These are phyloP conservation scores for Pichia rugopelliculosa DNA, from an alignment of 805 yeast species.

Conservation along the genomic window DNA sequence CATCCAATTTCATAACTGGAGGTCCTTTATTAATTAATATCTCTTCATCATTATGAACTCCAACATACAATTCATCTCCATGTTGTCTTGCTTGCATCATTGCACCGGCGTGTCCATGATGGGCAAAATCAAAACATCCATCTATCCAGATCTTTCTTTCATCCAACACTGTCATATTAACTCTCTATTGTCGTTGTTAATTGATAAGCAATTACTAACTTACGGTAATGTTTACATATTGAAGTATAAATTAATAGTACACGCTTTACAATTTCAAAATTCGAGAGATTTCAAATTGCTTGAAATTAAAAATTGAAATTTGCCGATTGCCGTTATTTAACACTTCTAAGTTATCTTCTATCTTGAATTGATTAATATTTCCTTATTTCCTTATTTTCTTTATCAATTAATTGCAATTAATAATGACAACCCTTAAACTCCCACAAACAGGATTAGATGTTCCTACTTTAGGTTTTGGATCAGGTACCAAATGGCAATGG, in stretches of 20 bases:
- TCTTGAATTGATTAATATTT: too few species aligned
- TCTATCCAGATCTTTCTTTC: constrained; percentile 79
- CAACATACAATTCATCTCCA: constrained; percentile 71
- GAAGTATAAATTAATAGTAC: too few species aligned
- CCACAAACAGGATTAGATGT: constrained; percentile 14
- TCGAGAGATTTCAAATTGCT: too few species aligned
- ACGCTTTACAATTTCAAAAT: too few species aligned
- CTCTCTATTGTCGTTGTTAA: too few species aligned
- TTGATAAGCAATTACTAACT: too few species aligned
- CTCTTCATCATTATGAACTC: constrained; percentile 89
- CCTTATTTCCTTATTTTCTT: constrained; percentile 20
- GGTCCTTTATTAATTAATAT: constrained; percentile 83
- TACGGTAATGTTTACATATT: too few species aligned
- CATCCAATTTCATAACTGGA: constrained; percentile 80
- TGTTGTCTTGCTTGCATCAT: constrained; percentile 85
- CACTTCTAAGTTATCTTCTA: too few species aligned
- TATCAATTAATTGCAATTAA: not conserved
- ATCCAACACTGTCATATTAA: not conserved
- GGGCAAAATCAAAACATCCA: constrained; percentile 97
- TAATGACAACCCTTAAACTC: not conserved
- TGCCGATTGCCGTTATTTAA: too few species aligned
- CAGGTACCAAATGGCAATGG: constrained; percentile 53
- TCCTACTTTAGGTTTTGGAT: constrained; percentile 34
- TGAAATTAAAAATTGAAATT: too few species aligned
- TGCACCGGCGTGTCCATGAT: constrained; percentile 98